Base-by-base conservation (phyloP, 768 basidiomycete species). In the Kwoniella sp. region DNA sequence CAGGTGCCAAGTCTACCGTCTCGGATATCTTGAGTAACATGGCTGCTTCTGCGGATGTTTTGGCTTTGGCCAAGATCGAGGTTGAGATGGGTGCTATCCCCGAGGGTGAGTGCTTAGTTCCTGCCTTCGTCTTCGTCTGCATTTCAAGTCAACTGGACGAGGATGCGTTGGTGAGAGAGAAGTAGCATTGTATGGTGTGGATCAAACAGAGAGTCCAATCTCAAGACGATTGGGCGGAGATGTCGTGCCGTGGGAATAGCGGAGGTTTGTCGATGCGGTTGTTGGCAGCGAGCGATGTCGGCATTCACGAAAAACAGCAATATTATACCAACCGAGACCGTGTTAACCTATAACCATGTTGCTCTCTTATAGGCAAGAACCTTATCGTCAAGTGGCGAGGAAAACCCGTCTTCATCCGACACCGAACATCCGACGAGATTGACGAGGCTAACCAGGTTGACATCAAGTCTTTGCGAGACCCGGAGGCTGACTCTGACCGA, bases 351-450 rank as follows among this genome's bases (percentile, higher is more conserved):
- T n/a, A n/a, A n/a, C n/a, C n/a, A n/a, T n/a, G n/a, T n/a, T n/a
- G n/a, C n/a, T n/a, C n/a, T n/a, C n/a, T n/a, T n/a, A n/a, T n/a
- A 77, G 76, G 76, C 59, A 67, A 77, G 64, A 74, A 73, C 74
- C 68, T 79, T 60, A 75, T 77, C 63, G 74, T 75, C 69, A 81
- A 97, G 84, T 99, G 96, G 96, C 90, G 96, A 77, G 96, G 96
- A 81, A 99, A 99, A 85, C 96, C 96, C 69, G 96, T 99, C 58
- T 98, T 98, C 85, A 92, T 99, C 80, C 87, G 96, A 70, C 96
- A 99, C 84, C 87, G 96, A 76, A 99, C 96, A 15, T 75, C 84
- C 60, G 85, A 84, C 60, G 96, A 99, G 84, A 90, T 99, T 72
- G 86, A 91, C 67, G 96, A 99, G 83, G 96, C 96, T 55, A 88